Evolutionary conservation across 352 stramenopile species (phyloP), one percentile per base, ranked within the genome.

Genomic region (Peronospora tabacina): DNA sequence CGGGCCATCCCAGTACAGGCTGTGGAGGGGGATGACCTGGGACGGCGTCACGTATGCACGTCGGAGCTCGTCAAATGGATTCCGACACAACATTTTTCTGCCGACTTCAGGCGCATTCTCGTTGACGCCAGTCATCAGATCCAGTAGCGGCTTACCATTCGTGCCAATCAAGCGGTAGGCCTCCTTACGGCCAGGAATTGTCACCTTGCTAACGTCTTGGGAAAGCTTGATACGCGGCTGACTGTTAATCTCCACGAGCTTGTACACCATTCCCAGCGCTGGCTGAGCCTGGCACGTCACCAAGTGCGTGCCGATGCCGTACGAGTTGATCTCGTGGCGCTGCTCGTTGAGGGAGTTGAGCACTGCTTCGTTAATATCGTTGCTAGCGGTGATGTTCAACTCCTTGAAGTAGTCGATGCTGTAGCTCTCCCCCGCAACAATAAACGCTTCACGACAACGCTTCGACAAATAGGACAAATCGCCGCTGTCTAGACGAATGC

Each of bases 291-390:
- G 96, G 66, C 97, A 99, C 6, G 97, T 99, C 30, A 99, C 88
- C 33, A 97, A 58, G 63, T 97, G 80, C 30, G 93, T 97, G 10
- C 94, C 94, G 63, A 98, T 98, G 35, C 94, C 94, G 62, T 95
- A 98, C 29, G 88, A 71, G 48, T 97, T 95, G 49, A 98, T 97
- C 37, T 93, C 87, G 66, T 99, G 95, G 46, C 90, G 85, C 72
- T 92, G 51, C 61, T 97, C 87, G 49, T 95, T 95, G 4, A 99
- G 68, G 11, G 92, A 93, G 54, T 97, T 87, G 7, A 99, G 68
- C 7, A 97, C 86, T 0, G 89, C 72, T 70, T 99, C 96, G 70
- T 99, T 99, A 72, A 99, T 98, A 70, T 99, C 96, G 75, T 99
- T 99, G 60, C 84, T 98, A 12, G 95, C 96, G 3, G 98, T 96